Conservation (phyloP, 805 yeast species). For the Saccharomyces mikatae region DNA sequence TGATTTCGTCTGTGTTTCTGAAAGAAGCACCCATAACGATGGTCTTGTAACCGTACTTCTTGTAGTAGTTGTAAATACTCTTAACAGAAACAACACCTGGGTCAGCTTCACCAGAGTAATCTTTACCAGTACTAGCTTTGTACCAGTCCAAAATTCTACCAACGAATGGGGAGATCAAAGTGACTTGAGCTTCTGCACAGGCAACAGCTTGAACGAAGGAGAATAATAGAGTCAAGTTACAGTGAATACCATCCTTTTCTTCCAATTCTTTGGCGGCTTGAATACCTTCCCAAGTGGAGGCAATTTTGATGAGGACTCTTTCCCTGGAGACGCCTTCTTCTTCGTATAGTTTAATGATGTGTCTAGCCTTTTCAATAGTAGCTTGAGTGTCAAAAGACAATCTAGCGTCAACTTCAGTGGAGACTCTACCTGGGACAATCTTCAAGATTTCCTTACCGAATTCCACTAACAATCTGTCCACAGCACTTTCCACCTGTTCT, state of each 20-base stretch:
- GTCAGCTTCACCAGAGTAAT: slow-evolving; percentile 64
- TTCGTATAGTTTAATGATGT: slow-evolving; percentile 79
- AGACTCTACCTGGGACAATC: slow-evolving; percentile 97
- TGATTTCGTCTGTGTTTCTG: slow-evolving; percentile 92
- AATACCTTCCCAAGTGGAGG: slow-evolving; percentile 98
- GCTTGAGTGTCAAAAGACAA: slow-evolving; percentile 90
- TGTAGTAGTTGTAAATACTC: slow-evolving; percentile 88
- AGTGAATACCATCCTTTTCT: slow-evolving; percentile 79
- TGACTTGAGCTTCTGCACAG: slow-evolving; percentile 92
- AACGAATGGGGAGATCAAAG: slow-evolving; percentile 94
- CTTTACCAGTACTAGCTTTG: slow-evolving; percentile 86
- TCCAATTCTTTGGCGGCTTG: slow-evolving; percentile 96
- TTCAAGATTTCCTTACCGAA: slow-evolving; percentile 86
- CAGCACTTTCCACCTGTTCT: slow-evolving; percentile 67
- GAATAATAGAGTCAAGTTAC: slow-evolving; percentile 89
- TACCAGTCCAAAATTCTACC: slow-evolving; percentile 98
- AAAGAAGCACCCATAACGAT: slow-evolving; percentile 99
- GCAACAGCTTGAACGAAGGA: slow-evolving; percentile 96
- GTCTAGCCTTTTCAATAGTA: slow-evolving; percentile 83
- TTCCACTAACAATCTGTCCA: slow-evolving; percentile 86
- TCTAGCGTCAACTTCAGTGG: slow-evolving; percentile 97
- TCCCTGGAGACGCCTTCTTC: slow-evolving; percentile 77
- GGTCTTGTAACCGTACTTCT: slow-evolving; percentile 90
- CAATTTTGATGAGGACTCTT: slow-evolving; percentile 86
- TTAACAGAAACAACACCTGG: slow-evolving; percentile 93